Conservation (phyloP, 352 stramenopile genomes). For the Pseudoperonospora humuli region DNA sequence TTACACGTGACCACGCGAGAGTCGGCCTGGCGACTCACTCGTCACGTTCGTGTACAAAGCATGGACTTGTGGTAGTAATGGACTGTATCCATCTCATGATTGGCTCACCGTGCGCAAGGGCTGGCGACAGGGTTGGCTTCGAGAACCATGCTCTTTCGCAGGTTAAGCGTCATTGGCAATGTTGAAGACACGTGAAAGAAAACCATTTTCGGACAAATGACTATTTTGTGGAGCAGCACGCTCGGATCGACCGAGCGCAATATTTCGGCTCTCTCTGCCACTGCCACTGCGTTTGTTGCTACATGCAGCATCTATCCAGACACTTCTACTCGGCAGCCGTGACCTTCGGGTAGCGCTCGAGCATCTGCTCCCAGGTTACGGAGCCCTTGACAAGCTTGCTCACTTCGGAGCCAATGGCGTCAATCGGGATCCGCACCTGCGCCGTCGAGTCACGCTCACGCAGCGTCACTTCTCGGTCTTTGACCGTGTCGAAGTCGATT, state of each 20-base stretch:
- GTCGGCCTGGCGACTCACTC: conserved; percentile 7
- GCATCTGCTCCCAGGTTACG: conserved; percentile 76
- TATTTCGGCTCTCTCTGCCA: conserved; percentile 1
- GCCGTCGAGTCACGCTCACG: conserved; percentile 96
- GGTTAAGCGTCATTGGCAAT: conserved; percentile 6
- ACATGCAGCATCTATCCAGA: too few relatives aligned
- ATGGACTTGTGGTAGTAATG: conserved; percentile 12
- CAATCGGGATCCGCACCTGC: conserved; percentile 92
- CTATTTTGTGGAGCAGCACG: too few relatives aligned
- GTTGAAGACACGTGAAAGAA: too few relatives aligned
- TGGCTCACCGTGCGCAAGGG: not conserved
- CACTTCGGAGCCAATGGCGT: conserved; percentile 71
- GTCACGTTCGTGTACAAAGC: conserved; percentile 6
- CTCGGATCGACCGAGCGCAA: too few relatives aligned
- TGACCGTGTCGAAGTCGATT: conserved; percentile 96
- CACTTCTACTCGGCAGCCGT: conserved; percentile 30
- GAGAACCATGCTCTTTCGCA: conserved; percentile 10
- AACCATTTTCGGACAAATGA: too few relatives aligned
- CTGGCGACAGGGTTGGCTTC: not conserved
- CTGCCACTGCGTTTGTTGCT: too few relatives aligned
- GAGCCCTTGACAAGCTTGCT: conserved; percentile 83
- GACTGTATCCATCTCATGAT: conserved; percentile 18
- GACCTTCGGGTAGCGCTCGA: conserved; percentile 80
- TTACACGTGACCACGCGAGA: conserved; percentile 1
- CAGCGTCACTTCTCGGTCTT: conserved; percentile 92